These are phyloP conservation scores for Citrus australasica DNA, from an alignment of 345 rosid genomes.

Conservation along the genomic window DNA sequence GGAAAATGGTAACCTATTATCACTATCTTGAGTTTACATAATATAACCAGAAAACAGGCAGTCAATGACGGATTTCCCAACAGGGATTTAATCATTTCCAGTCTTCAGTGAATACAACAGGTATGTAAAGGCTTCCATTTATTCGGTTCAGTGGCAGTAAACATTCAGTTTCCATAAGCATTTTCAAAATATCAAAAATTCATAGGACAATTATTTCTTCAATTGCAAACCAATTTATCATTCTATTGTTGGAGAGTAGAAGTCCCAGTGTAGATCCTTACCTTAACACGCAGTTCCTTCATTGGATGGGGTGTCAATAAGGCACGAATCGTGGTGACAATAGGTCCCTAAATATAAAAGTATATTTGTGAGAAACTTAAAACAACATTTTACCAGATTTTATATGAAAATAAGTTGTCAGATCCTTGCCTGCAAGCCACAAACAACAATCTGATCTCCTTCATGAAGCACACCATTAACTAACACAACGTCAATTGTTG, in stretches of 20 bases:
- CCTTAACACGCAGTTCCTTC: slow-evolving; percentile 98
- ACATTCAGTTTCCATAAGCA: background rate
- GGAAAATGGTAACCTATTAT: background rate
- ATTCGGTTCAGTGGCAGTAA: background rate
- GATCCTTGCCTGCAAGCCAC: slow-evolving; percentile 84
- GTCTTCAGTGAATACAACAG: background rate
- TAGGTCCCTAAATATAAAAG: slow-evolving; percentile 65
- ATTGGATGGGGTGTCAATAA: slow-evolving; percentile 94
- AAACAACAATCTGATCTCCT: slow-evolving; percentile 93
- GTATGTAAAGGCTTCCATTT: background rate
- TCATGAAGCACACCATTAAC: slow-evolving; percentile 88
- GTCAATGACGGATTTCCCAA: background rate
- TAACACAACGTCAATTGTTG: slow-evolving; percentile 91
- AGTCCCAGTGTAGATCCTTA: slow-evolving; percentile 14
- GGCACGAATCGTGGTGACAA: slow-evolving; percentile 82
- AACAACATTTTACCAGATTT: slow-evolving; percentile 3
- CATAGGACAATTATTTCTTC: background rate
- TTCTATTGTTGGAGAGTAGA: background rate
- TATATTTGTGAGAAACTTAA: slow-evolving; percentile 6
- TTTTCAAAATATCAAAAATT: background rate
- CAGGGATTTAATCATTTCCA: background rate
- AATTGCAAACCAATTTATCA: background rate
- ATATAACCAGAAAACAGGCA: background rate
- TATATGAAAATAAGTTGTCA: background rate
- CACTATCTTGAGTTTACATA: background rate